Percentiles rank a stretch among this genome's conserved stretches.
These are phyloP conservation scores for Trichoderma harzianum DNA, from an alignment of 2,329 filamentous ascomycete species.

Conservation along the genomic window DNA sequence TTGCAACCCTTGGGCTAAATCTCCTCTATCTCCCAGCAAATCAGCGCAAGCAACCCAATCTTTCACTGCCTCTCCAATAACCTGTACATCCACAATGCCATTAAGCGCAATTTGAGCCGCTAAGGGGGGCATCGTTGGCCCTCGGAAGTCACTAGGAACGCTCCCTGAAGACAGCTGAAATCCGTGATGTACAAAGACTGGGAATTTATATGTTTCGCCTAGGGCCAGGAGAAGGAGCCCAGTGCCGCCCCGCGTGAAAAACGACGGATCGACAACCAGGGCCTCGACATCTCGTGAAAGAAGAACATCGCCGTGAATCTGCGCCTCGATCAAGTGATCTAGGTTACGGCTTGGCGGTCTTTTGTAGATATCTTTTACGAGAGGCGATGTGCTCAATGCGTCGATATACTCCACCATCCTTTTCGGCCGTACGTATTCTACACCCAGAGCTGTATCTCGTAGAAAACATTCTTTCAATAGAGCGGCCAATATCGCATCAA, in stretches of 20 bases:
- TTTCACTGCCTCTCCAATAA: slow-evolving; percentile 3
- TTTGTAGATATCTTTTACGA: background rate
- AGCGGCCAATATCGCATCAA: slow-evolving; percentile 21
- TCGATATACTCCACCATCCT: slow-evolving; percentile 13
- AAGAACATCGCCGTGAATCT: slow-evolving; percentile 22
- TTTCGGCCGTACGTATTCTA: slow-evolving; percentile 16
- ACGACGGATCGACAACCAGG: slow-evolving; percentile 23
- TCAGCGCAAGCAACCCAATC: background rate
- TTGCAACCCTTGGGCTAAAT: slow-evolving; percentile 13
- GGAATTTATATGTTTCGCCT: slow-evolving; percentile 19
- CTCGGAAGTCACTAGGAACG: slow-evolving; percentile 22
- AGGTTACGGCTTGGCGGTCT: slow-evolving; percentile 20
- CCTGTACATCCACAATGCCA: slow-evolving; percentile 10
- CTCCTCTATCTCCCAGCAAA: slow-evolving; percentile 8
- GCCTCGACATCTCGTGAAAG: slow-evolving; percentile 22
- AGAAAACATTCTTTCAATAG: slow-evolving; percentile 24
- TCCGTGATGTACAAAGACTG: slow-evolving; percentile 17
- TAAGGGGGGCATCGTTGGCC: slow-evolving; percentile 22
- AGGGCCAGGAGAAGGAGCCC: slow-evolving; percentile 16
- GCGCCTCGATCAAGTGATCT: slow-evolving; percentile 24
- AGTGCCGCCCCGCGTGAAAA: slow-evolving; percentile 13
- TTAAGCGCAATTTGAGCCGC: slow-evolving; percentile 16
- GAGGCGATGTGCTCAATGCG: background rate
- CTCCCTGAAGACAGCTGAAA: slow-evolving; percentile 8
- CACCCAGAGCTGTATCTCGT: slow-evolving; percentile 21